phyloP scores from a whole-genome alignment of 306 rosid genomes.

The Psophocarpus tetragonolobus region DNA sequence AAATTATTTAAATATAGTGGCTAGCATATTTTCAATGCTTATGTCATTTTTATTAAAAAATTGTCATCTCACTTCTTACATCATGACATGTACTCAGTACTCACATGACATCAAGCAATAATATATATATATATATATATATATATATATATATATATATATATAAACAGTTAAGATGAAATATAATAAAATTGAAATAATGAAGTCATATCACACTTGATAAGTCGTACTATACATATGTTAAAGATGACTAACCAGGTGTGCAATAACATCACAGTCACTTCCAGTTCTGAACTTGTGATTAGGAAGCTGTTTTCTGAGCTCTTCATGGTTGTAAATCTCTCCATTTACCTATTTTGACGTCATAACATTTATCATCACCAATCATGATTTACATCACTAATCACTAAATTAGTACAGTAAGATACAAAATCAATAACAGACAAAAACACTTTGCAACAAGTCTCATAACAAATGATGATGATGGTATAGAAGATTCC shows the following conservation, averaged over 20 bases:
- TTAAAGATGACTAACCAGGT: constrained; percentile 54
- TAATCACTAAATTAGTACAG: neutral
- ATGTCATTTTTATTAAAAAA: neutral
- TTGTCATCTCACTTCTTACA: neutral
- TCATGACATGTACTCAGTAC: neutral
- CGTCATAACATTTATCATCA: neutral
- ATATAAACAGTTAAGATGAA: neutral
- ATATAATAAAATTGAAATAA: neutral
- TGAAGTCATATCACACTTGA: neutral
- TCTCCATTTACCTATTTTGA: constrained; percentile 81
- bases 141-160: too few relatives aligned
- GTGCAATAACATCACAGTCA: constrained; percentile 97
- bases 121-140: neutral
- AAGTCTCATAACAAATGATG: neutral
- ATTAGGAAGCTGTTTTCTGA: constrained; percentile 67
- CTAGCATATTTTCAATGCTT: neutral
- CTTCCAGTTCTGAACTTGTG: constrained; percentile 87
- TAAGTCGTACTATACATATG: too few relatives aligned
- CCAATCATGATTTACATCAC: constrained; percentile 1
- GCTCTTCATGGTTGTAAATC: constrained; percentile 88
- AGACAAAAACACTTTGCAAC: neutral
- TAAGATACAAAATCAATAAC: neutral
- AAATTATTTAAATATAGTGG: neutral
- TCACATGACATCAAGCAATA: neutral
- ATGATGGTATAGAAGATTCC: constrained; percentile 16